Evolutionary conservation across 257 asterid genomes (phyloP), one percentile per base, ranked within the genome.

Genomic region (Fraxinus anomala): DNA sequence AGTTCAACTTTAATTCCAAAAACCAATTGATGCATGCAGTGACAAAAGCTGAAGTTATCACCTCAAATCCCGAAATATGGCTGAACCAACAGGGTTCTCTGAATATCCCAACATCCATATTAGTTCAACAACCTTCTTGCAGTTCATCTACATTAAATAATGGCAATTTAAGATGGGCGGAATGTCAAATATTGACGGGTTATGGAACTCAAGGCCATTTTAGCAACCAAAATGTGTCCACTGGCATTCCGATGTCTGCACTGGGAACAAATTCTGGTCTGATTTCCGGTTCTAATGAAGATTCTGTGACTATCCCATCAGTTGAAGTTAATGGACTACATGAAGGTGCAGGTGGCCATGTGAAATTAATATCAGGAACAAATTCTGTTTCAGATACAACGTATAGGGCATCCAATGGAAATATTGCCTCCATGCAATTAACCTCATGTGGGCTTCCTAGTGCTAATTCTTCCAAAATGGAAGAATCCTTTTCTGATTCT

Each of bases 41-140:
- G 44, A 70, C 72, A 67, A 91, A 88, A 86, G 90, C 94, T 73
- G 92, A 88, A 76, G 92, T 90, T 73, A 86, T 83, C 75, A 86
- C 92, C 42, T 85, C 89, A 16, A 88, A 86, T 83, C 87, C 92
- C 0, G 88, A 83, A 68, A 73, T 80, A 10, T 89, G 92, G 96
- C 83, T 34, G 80, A 87, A 89, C 77, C 89, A 83, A 67, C 84
- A 78, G 65, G 63, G 85, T 80, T 80, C 85, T 28, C 47, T 72
- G 8, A 51, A 80, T 56, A 70, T 36, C 67, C 82, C 82, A 11
- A 54, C 78, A 21, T 75, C 92, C 40, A 14, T 80, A 17, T 80
- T 51, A 61, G 79, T 70, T 54, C 65, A 59, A 68, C 77, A 69
- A 39, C 82, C 88, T 68, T 78, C 81, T 30, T 34, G 82, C 80